These are phyloP conservation scores for Globisporangium iwayamae DNA, from an alignment of 352 stramenopile species.

Conservation along the genomic window DNA sequence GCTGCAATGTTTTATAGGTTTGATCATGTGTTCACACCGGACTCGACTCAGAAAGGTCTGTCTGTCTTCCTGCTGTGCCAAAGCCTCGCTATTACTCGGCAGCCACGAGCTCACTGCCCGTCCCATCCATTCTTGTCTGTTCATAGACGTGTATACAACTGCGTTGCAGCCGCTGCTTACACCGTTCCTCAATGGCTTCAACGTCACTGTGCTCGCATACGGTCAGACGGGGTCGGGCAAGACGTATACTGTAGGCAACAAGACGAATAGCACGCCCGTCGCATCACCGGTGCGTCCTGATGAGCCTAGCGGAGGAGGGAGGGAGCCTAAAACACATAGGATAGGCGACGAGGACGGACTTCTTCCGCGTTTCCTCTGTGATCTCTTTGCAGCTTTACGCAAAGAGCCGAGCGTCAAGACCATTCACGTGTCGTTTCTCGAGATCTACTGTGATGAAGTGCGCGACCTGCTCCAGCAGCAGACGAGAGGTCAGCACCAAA, in stretches of 20 bases:
- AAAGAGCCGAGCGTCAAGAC: slow-evolving; percentile 35
- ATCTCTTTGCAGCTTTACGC: slow-evolving; percentile 39
- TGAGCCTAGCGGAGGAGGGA: background rate
- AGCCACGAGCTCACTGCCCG: background rate
- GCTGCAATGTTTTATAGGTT: slow-evolving; percentile 18
- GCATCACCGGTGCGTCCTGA: slow-evolving; percentile 11
- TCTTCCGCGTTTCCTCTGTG: slow-evolving; percentile 46
- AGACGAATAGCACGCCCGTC: slow-evolving; percentile 16
- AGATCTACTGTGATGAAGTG: slow-evolving; percentile 94
- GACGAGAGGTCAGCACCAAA: background rate
- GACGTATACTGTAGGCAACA: slow-evolving; percentile 52
- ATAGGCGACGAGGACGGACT: slow-evolving; percentile 34
- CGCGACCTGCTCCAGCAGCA: slow-evolving; percentile 81
- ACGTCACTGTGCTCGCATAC: slow-evolving; percentile 59
- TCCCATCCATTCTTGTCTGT: background rate
- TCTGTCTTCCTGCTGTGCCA: background rate
- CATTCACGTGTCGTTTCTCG: slow-evolving; percentile 64
- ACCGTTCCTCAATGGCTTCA: slow-evolving; percentile 53
- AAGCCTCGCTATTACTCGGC: background rate
- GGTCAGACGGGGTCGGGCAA: slow-evolving; percentile 58
- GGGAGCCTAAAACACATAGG: background rate
- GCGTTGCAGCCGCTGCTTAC: slow-evolving; percentile 41
- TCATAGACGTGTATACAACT: slow-evolving; percentile 33
- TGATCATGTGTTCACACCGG: slow-evolving; percentile 53
- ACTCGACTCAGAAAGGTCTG: slow-evolving; percentile 36